Conservation (phyloP, 2,329 filamentous ascomycete genomes). For the Apiospora marii region DNA sequence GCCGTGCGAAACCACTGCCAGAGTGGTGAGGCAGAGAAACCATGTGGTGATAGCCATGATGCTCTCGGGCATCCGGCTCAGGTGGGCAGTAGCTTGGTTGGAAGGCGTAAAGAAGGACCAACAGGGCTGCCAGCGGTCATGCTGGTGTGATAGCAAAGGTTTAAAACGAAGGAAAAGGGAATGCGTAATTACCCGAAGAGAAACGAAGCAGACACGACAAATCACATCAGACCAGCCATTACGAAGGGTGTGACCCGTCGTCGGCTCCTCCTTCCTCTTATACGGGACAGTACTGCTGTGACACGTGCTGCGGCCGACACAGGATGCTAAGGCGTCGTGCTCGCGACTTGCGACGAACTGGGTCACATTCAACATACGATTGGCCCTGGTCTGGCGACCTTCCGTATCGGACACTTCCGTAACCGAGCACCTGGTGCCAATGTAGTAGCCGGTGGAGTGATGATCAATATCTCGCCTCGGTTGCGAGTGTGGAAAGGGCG, state of each 20-base stretch:
- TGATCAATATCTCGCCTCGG: not conserved
- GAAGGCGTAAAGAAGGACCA: not conserved
- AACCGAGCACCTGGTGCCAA: not conserved
- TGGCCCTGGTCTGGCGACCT: not conserved
- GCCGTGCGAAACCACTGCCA: not conserved
- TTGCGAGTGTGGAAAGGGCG: not conserved
- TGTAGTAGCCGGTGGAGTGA: not conserved
- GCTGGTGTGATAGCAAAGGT: not conserved
- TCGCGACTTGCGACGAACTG: not conserved
- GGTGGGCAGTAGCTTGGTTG: not conserved
- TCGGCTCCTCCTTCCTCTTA: not conserved
- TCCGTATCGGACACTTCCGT: not conserved
- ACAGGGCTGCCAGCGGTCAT: not conserved
- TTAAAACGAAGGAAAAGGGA: not conserved
- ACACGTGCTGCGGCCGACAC: not conserved
- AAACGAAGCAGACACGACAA: not conserved
- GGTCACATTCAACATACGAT: not conserved
- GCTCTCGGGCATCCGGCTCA: not conserved
- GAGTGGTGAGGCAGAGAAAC: not conserved
- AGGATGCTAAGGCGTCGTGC: not conserved
- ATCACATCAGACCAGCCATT: not conserved
- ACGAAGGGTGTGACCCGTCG: not conserved
- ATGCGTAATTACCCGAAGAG: too few species aligned
- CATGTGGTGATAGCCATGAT: not conserved
- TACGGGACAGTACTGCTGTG: not conserved